Evolutionary conservation across 441 rosid genomes (phyloP), one percentile per base, ranked within the genome.

Genomic region (Dalechampia spathulata): DNA sequence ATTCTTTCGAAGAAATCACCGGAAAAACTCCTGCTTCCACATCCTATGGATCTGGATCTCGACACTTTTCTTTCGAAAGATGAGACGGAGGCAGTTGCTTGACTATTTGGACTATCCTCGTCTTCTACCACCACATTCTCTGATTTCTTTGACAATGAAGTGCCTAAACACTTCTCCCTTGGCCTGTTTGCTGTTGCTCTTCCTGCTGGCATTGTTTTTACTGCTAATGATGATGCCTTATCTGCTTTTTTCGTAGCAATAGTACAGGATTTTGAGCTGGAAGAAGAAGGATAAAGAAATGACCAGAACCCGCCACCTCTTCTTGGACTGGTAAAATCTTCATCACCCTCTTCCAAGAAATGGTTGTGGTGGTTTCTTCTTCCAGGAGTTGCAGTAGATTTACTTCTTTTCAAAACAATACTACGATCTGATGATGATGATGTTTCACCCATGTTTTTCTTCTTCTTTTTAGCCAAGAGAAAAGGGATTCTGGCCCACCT

Each of bases 1-100:
- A 92, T 83, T 68, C 96, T 89, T 67, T 89, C 97, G 13, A 92
- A 89, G 69, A 92, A 89, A 49, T 92, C 99, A 13, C 99, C 99
- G 0, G 96, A 89, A 68, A 92, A 92, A 73, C 99, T 92, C 69
- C 95, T 66, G 83, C 92, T 89, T 37, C 97, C 99, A 52, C 99
- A 92, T 9, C 99, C 97, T 6, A 89, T 90, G 46, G 97, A 92
- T 79, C 99, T 86, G 63, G 99, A 92, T 73, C 99, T 83, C 5
- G 92, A 86, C 7, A 89, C 99, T 67, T 85, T 92, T 40, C 92
- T 75, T 63, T 85, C 97, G 41, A 78, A 76, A 3, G 88, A 80
- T 0, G 83, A 71, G 13, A 67, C 72, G 10, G 82, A 69, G 21
- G 65, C 75, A 42, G 63, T 58, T 9, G 75, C 72, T 51, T 75